A percentile compares a stretch with the other conserved stretches of the same genome.
Evolutionary conservation across 768 basidiomycete species (phyloP).

Genomic region (Leccinum olivaceopallidum): DNA sequence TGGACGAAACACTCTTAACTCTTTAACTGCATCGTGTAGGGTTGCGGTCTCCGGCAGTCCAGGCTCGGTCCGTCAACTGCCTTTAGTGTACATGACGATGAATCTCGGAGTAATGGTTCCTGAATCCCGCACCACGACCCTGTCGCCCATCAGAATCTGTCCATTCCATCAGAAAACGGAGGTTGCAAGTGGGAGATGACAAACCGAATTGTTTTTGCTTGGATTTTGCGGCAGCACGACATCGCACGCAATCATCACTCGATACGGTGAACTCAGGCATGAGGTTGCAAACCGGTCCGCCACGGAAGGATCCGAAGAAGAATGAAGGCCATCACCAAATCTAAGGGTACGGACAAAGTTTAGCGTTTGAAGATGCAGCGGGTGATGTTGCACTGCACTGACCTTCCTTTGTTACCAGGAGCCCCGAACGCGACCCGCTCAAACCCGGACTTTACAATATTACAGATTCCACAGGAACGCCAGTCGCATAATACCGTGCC

Average conservation of each 20-base stretch:
- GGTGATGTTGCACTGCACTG: constrained; percentile 18
- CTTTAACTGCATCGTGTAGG: constrained; percentile 22
- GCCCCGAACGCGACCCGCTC: constrained; percentile 56
- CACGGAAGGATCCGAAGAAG: constrained; percentile 55
- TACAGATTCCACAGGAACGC: constrained; percentile 66
- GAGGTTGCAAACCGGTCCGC: constrained; percentile 67
- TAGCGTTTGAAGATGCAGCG: background rate
- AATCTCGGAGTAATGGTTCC: constrained; percentile 61
- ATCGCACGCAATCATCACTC: constrained; percentile 64
- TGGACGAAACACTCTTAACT: constrained; percentile 24
- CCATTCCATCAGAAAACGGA: constrained; percentile 29
- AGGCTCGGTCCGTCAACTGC: constrained; percentile 25
- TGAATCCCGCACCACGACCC: constrained; percentile 51
- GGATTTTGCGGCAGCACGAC: constrained; percentile 39
- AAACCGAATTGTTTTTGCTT: constrained; percentile 27
- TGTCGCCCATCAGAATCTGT: constrained; percentile 48
- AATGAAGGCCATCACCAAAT: constrained; percentile 64
- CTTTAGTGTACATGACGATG: constrained; percentile 57
- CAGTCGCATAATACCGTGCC: constrained; percentile 52
- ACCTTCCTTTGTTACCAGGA: constrained; percentile 56
- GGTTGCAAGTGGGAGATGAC: constrained; percentile 20
- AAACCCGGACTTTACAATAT: constrained; percentile 58
- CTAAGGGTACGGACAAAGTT: constrained; percentile 32
- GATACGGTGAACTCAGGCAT: constrained; percentile 66
- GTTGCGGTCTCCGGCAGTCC: constrained; percentile 13